Percentiles rank a stretch among this genome's conserved stretches.
phyloP scores from a whole-genome alignment of 768 basidiomycete genomes.

The Trametes villosa region DNA sequence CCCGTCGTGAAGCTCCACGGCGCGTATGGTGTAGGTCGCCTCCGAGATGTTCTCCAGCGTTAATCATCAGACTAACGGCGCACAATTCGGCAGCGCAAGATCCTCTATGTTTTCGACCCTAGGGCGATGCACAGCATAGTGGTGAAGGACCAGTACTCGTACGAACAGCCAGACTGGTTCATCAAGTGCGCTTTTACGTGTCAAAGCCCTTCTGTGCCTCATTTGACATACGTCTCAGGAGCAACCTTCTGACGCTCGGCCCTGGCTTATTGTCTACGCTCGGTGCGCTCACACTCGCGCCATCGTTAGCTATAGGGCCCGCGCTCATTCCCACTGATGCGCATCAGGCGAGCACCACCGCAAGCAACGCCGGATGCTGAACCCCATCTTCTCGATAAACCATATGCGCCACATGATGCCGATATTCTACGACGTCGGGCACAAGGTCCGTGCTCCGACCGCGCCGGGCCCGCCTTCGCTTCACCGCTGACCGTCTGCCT shows the following conservation, averaged over 20 bases:
- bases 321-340: not conserved
- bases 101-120: slow-evolving; percentile 51
- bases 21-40: slow-evolving; percentile 17
- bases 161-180: slow-evolving; percentile 51
- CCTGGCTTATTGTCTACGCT: slow-evolving; percentile 22
- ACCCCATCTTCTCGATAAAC: slow-evolving; percentile 32
- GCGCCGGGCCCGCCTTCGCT: not conserved
- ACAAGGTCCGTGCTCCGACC: slow-evolving; percentile 25
- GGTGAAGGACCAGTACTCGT: slow-evolving; percentile 52
- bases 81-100: slow-evolving; percentile 7
- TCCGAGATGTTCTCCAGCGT: not conserved
- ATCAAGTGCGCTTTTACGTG: slow-evolving; percentile 42
- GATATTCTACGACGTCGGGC: slow-evolving; percentile 29
- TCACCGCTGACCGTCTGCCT: slow-evolving; percentile 11
- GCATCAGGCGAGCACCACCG: slow-evolving; percentile 29
- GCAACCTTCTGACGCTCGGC: slow-evolving; percentile 24
- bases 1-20: slow-evolving; percentile 20
- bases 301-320: not conserved
- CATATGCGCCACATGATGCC: slow-evolving; percentile 33
- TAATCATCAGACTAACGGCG: not conserved
- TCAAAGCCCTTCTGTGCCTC: not conserved
- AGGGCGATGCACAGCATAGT: slow-evolving; percentile 52
- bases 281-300: slow-evolving; percentile 11
- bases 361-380: slow-evolving; percentile 35
- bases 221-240: slow-evolving; percentile 16